A percentile compares a stretch with the other conserved stretches of the same genome.
Conservation (phyloP, 2,329 filamentous ascomycete genomes). For the Neonectria magnoliae region DNA sequence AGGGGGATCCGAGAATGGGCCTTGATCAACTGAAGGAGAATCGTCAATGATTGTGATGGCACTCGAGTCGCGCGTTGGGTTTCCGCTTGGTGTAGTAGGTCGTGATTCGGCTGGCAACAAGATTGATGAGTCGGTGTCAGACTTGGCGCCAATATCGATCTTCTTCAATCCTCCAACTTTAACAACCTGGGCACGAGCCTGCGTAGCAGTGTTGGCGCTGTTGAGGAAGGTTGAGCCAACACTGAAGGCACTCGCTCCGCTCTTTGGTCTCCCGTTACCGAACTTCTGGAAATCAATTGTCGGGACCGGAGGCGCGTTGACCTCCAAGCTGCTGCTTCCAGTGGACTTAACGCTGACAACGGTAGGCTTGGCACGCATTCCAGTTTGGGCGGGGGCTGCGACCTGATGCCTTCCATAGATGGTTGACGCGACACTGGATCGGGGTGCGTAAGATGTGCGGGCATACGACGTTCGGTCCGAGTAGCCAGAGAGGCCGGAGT, state of each 20-base stretch:
- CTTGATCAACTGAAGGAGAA: slow-evolving; percentile 61
- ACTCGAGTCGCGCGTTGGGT: slow-evolving; percentile 51
- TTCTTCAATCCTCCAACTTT: slow-evolving; percentile 66
- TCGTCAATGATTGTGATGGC: slow-evolving; percentile 62
- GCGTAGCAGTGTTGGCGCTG: slow-evolving; percentile 68
- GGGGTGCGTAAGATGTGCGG: slow-evolving; percentile 66
- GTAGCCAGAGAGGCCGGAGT: slow-evolving; percentile 77
- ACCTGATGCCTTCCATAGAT: slow-evolving; percentile 93
- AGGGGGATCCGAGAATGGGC: slow-evolving; percentile 69
- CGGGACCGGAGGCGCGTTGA: slow-evolving; percentile 76
- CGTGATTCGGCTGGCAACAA: slow-evolving; percentile 28
- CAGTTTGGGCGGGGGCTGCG: slow-evolving; percentile 83
- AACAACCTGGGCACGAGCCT: slow-evolving; percentile 68
- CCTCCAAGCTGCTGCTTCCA: slow-evolving; percentile 62
- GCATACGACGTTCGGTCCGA: slow-evolving; percentile 71
- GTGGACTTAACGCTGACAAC: slow-evolving; percentile 91
- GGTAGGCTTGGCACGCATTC: slow-evolving; percentile 87
- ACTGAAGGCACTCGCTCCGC: slow-evolving; percentile 69
- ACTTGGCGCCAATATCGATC: slow-evolving; percentile 51
- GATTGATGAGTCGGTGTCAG: slow-evolving; percentile 47
- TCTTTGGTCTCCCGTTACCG: slow-evolving; percentile 59
- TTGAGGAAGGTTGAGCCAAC: slow-evolving; percentile 76
- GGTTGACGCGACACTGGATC: slow-evolving; percentile 86
- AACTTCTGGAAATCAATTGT: slow-evolving; percentile 74
- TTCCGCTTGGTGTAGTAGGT: slow-evolving; percentile 36